Evolutionary conservation across 805 yeast species (phyloP).

Genomic region (Yarrowia sp.): DNA sequence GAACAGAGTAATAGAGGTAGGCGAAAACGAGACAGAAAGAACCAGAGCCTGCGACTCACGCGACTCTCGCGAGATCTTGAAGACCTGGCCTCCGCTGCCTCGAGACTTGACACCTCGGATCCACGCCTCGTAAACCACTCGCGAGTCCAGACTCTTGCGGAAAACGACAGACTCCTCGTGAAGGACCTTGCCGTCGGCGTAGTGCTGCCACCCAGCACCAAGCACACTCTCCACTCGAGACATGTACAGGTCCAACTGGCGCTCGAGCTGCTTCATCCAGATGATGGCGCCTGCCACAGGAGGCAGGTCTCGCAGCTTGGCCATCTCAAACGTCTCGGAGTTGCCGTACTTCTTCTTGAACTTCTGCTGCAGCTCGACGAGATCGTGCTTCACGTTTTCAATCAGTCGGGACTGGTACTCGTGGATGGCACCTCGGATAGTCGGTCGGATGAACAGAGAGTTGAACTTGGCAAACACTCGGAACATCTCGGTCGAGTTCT

Average conservation of each 20-base stretch:
- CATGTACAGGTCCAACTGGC: slow-evolving; percentile 45
- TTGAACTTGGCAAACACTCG: slow-evolving; percentile 50
- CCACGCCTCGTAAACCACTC: slow-evolving; percentile 52
- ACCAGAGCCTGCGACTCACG: slow-evolving; percentile 32
- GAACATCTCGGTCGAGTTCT: slow-evolving; percentile 51
- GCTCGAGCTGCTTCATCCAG: slow-evolving; percentile 54
- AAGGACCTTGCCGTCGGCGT: slow-evolving; percentile 66
- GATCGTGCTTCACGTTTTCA: slow-evolving; percentile 49
- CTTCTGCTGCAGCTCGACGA: slow-evolving; percentile 45
- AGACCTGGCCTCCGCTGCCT: slow-evolving; percentile 41
- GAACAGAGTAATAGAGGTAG: slow-evolving; percentile 43
- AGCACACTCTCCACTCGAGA: slow-evolving; percentile 50
- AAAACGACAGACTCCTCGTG: slow-evolving; percentile 49
- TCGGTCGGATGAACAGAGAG: slow-evolving; percentile 51
- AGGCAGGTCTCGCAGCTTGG: slow-evolving; percentile 49
- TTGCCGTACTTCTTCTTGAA: slow-evolving; percentile 40
- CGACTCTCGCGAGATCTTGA: slow-evolving; percentile 39
- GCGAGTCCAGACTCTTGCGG: slow-evolving; percentile 47
- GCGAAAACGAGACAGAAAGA: slow-evolving; percentile 54
- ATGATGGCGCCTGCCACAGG: slow-evolving; percentile 47
- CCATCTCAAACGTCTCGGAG: slow-evolving; percentile 39
- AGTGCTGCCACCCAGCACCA: slow-evolving; percentile 60
- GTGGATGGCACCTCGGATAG: slow-evolving; percentile 56
- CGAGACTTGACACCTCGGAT: slow-evolving; percentile 30
- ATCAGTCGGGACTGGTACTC: slow-evolving; percentile 57